Base-by-base conservation (phyloP, 768 basidiomycete species). In the Kwoniella shandongensis region DNA sequence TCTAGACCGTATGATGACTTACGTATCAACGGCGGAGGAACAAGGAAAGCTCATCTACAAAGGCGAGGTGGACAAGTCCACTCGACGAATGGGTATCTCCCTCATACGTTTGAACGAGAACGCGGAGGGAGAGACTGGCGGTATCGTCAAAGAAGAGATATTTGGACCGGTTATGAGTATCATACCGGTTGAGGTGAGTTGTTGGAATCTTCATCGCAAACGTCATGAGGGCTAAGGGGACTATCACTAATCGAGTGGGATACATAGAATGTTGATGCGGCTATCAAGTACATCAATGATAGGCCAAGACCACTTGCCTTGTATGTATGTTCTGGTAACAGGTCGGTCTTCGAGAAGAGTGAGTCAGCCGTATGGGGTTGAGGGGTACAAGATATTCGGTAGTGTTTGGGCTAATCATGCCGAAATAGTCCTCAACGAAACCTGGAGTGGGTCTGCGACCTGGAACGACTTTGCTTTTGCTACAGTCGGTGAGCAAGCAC, bases 91-190 rank as follows among this genome's bases (percentile, higher is more conserved):
- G 57, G 76, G 76, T 5, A 71, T 74, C 44, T 69, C 67, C 26
- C 39, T 76, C 25, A 66, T 78, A 27, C 51, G 50, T 38, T 47
- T 64, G 29, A 61, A 66, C 29, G 62, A 62, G 22, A 53, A 62
- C 8, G 63, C 52, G 1, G 51, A 56, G 17, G 70, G 66, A 5
- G 63, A 62, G 13, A 57, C 41, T 30, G 67, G 65, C 1, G 52
- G 42, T 3, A 11, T 72, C 25, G 51, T 76, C 25, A 56, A 75
- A 45, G 71, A 77, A 27, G 77, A 78, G 58, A 65, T 78, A 23
- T 78, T 78, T 60, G 77, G 74, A 2, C 73, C 76, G 10, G 70
- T 78, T 36, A 29, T 78, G 25, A 66, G 69, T 6, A 62, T 78
- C 39, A 62, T 76, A 26, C 66, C 73, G 1, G 70, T 71, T n/a